Conservation (phyloP, 257 asterid genomes). For the Gynochthodes officinalis region DNA sequence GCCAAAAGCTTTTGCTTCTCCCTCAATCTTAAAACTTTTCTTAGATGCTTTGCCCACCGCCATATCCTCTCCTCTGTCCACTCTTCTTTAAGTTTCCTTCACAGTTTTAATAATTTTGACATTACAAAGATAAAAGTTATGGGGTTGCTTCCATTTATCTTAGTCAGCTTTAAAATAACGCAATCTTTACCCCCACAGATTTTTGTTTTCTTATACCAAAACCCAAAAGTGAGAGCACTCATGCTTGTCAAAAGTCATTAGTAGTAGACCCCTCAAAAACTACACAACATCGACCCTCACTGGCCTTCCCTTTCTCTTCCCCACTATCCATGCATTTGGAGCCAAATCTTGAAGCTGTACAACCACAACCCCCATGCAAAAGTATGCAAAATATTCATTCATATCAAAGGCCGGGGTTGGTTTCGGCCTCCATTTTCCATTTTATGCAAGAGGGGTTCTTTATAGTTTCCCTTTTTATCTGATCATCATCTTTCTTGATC, state of each 20-base stretch:
- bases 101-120: constrained; percentile 16
- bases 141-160: constrained; percentile 15
- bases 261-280: constrained; percentile 50
- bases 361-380: constrained; percentile 9
- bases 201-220: constrained; percentile 40
- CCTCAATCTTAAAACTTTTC: constrained; percentile 27
- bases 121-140: too few relatives aligned
- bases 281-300: constrained; percentile 20
- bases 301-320: constrained; percentile 10
- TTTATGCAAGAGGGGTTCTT: too few relatives aligned
- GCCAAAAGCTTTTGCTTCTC: constrained; percentile 28
- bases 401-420: too few relatives aligned
- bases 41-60: constrained; percentile 49
- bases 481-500: neutral
- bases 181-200: constrained; percentile 71
- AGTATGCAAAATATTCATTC: constrained; percentile 5
- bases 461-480: neutral
- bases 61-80: constrained; percentile 21
- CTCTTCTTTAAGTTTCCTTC: constrained; percentile 25
- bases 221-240: constrained; percentile 68
- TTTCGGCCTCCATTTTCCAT: neutral
- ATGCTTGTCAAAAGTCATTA: constrained; percentile 51
- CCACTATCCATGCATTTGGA: constrained; percentile 14
- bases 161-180: constrained; percentile 71
- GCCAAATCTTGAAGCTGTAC: constrained; percentile 14